A percentile compares a stretch with the other conserved stretches of the same genome.
phyloP scores from a whole-genome alignment of 176 grass and related monocot genomes.

The barley (Hordeum vulgare) region MorexV3_pseudomolecules_assembly NC_058524.1:27540620-27541119 shows the following conservation, averaged over 20 bases:
- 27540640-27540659: background rate
- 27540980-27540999: background rate
- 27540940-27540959: slow-evolving; percentile 35
- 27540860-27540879: slow-evolving; percentile 37
- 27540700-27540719: background rate
- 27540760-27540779: background rate
- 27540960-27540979: slow-evolving; percentile 13
- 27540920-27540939: slow-evolving; percentile 72
- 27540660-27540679: background rate
- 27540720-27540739: background rate
- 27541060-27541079: too few relatives aligned
- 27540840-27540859: slow-evolving; percentile 54
- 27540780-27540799: background rate
- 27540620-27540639: background rate
- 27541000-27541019: slow-evolving; percentile 29
- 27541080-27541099: too few relatives aligned
- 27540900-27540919: slow-evolving; percentile 47
- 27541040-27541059: slow-evolving; percentile 84
- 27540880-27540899: slow-evolving; percentile 34
- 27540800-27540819: slow-evolving; percentile 52
- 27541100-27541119: too few relatives aligned
- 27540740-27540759: background rate
- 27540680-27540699: background rate
- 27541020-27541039: slow-evolving; percentile 82
- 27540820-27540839: slow-evolving; percentile 85